Conservation (phyloP, 2,329 filamentous ascomycete genomes). For the Penicillium sp. region DNA sequence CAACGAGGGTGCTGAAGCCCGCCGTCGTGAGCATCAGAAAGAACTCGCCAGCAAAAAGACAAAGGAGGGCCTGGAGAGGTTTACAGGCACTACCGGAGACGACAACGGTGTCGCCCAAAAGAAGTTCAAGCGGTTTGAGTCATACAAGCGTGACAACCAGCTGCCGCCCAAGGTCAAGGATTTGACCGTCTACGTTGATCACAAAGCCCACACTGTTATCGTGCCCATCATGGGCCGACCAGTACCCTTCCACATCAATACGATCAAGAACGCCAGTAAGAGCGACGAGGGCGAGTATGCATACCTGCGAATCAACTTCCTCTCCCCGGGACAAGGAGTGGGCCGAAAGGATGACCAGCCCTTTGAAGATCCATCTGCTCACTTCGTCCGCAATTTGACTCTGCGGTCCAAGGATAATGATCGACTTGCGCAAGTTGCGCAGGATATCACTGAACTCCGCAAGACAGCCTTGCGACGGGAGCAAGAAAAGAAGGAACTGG, state of each 20-base stretch:
- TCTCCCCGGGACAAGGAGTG: constrained; percentile 95
- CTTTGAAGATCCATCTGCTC: constrained; percentile 92
- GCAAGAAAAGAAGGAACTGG: constrained; percentile 99
- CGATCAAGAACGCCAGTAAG: constrained; percentile 98
- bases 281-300: constrained; percentile 94
- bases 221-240: constrained; percentile 96
- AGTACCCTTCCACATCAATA: constrained; percentile 96
- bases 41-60: constrained; percentile 87
- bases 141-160: constrained; percentile 97
- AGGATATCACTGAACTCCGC: constrained; percentile 94
- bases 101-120: constrained; percentile 92
- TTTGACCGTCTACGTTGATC: constrained; percentile 84
- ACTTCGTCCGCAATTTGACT: constrained; percentile 94
- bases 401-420: constrained; percentile 89
- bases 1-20: constrained; percentile 86
- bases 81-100: constrained; percentile 79
- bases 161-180: constrained; percentile 81
- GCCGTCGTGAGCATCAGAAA: constrained; percentile 88
- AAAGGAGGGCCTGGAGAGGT: constrained; percentile 80
- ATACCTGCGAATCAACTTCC: constrained; percentile 93
- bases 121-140: constrained; percentile 99
- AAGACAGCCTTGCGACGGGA: constrained; percentile 89
- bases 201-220: constrained; percentile 85
- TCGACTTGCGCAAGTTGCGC: constrained; percentile 85
- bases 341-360: constrained; percentile 96